These are phyloP conservation scores for Sutorius australiensis DNA, from an alignment of 768 basidiomycete species.

Conservation along the genomic window DNA sequence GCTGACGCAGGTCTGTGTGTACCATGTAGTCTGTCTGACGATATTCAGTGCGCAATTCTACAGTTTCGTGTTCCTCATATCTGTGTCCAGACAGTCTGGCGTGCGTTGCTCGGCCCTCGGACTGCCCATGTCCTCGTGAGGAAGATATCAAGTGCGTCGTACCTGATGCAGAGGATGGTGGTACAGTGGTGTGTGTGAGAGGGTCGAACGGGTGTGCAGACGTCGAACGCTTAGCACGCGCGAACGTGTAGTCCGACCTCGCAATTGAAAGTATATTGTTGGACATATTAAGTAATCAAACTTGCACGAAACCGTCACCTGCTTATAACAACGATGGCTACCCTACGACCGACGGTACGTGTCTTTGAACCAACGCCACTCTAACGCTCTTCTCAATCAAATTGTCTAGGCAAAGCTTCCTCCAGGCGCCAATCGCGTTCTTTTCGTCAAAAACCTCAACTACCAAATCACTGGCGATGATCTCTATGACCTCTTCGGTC, in stretches of 20 bases:
- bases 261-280: no score
- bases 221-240: constrained; percentile 48
- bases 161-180: constrained; percentile 55
- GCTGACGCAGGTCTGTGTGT: constrained; percentile 55
- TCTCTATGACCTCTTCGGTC: constrained; percentile 94
- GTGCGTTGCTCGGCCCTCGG: constrained; percentile 49
- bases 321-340: constrained; percentile 45
- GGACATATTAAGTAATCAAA: constrained; percentile 20
- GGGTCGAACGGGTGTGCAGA: constrained; percentile 60
- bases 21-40: not conserved
- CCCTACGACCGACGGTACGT: constrained; percentile 63
- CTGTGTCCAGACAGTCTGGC: constrained; percentile 72
- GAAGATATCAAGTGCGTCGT: constrained; percentile 77
- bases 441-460: constrained; percentile 91
- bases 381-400: constrained; percentile 1
- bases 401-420: constrained; percentile 72
- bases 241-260: not conserved
- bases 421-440: constrained; percentile 85
- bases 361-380: not conserved
- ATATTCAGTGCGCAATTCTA: not conserved
- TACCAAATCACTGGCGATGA: constrained; percentile 93
- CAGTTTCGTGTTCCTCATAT: constrained; percentile 74
- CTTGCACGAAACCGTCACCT: constrained; percentile 6
- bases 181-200: constrained; percentile 67
- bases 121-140: constrained; percentile 75